Evolutionary conservation across 2,329 filamentous ascomycete species (phyloP), one percentile per base, ranked within the genome.

Genomic region (Fonsecaea erecta): DNA sequence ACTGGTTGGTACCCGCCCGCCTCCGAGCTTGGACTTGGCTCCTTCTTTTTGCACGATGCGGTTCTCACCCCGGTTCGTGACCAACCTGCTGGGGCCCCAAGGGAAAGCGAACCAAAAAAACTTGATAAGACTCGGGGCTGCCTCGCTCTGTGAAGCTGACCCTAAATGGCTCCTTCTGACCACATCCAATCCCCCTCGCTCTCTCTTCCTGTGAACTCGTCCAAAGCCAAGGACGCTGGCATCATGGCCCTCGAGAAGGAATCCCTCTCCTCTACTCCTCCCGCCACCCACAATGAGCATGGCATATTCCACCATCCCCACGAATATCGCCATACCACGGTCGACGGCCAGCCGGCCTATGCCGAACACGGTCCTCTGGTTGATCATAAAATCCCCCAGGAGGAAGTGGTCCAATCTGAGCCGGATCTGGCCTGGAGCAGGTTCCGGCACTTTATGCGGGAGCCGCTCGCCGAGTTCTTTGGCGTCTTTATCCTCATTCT

Each of bases 401-500:
- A 71, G 14, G 68, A 73, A 40, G 66, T 68, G 8, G 60, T 73
- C 37, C 71, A 71, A 63, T 64, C 69, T 1, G 52, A 68, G 40
- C 70, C 73, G 1, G 69, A 75, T 3, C 68, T 82, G 3, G 70
- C 75, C 30, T 90, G 88, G 88, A 82, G 78, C 56, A 79, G 78
- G 35, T 74, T 86, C 30, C 81, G 87, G 34, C 76, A 79, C 21
- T 70, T 76, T 32, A 78, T 84, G 48, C 81, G 83, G 63, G 87
- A 90, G 66, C 83, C 83, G 1, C 86, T 90, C 69, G 85, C 86
- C 1, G 88, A 91, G 70, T 90, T 90, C 76, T 83, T 88, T 54
- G 88, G 88, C 7, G 88, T 86, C 16, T 87, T 91, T 78, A 82
- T 89, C 57, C 76, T 91, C 68, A 80, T 91, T 64, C 77, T 91